These are phyloP conservation scores for Fusarium siculi DNA, from an alignment of 2,329 filamentous ascomycete genomes.

Conservation along the genomic window DNA sequence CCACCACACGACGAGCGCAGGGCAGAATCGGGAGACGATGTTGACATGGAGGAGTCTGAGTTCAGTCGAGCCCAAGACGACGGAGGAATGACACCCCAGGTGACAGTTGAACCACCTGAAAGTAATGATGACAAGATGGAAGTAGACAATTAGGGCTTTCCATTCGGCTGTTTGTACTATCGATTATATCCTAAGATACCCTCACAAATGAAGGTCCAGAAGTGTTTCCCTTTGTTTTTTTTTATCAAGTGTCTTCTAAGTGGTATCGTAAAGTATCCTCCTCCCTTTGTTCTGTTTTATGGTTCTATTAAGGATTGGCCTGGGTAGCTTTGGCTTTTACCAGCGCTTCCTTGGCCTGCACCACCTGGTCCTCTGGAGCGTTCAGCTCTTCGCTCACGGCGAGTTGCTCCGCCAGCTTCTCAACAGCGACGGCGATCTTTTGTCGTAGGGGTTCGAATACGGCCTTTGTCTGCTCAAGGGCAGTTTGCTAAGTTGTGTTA, in stretches of 20 bases:
- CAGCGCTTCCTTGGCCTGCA: constrained; percentile 65
- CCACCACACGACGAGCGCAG: too few relatives aligned
- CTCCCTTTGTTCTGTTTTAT: neutral
- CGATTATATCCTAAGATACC: constrained; percentile 40
- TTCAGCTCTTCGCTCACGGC: constrained; percentile 67
- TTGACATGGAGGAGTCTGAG: constrained; percentile 65
- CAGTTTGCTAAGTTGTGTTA: constrained; percentile 69
- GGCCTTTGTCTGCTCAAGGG: constrained; percentile 86
- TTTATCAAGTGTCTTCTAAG: constrained; percentile 7
- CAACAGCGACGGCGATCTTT: constrained; percentile 77
- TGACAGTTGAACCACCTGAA: constrained; percentile 61
- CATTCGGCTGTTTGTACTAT: neutral
- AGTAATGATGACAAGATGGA: constrained; percentile 73
- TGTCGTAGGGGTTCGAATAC: constrained; percentile 78
- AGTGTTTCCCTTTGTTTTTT: neutral
- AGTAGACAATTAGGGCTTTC: constrained; percentile 56
- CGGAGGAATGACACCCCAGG: constrained; percentile 56
- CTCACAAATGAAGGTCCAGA: constrained; percentile 34
- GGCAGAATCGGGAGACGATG: constrained; percentile 61
- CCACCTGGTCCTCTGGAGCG: constrained; percentile 60
- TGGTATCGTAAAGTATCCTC: constrained; percentile 34
- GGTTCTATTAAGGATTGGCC: constrained; percentile 13
- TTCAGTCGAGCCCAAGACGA: constrained; percentile 54
- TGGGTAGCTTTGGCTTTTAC: constrained; percentile 57
- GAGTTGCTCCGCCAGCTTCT: constrained; percentile 80